Evolutionary conservation across 106 monocot species (phyloP).

Genomic region (Acanthochlamys bracteata): DNA sequence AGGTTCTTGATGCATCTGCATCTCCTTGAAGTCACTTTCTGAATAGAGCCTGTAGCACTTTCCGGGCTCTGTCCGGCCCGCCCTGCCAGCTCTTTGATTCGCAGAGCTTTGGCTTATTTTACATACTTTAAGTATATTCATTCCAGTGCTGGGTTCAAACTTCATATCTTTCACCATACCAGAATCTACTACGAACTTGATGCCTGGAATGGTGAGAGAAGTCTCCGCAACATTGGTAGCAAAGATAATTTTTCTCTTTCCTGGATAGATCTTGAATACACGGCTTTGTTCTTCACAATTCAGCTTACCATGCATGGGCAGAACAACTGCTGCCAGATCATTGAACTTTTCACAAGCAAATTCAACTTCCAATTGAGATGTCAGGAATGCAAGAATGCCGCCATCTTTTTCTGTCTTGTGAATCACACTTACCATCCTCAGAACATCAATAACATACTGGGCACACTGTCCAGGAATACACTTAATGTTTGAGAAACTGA

Average conservation of each 20-base stretch:
- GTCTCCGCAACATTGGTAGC: conserved; percentile 89
- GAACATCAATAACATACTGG: conserved; percentile 67
- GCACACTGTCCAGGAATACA: conserved; percentile 17
- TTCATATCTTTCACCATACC: conserved; percentile 89
- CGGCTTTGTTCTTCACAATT: conserved; percentile 69
- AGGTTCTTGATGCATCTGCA: conserved; percentile 76
- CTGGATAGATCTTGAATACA: conserved; percentile 61
- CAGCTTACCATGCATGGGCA: conserved; percentile 96
- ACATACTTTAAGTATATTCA: conserved; percentile 79
- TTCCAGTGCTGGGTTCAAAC: conserved; percentile 70
- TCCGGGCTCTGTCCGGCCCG: conserved; percentile 75
- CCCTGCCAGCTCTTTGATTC: conserved; percentile 84
- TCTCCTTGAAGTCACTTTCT: conserved; percentile 48
- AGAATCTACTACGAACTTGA: conserved; percentile 90
- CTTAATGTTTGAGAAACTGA: conserved; percentile 13
- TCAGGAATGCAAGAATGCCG: conserved; percentile 89
- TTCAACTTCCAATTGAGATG: conserved; percentile 93
- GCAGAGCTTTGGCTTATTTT: conserved; percentile 87
- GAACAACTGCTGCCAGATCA: conserved; percentile 44
- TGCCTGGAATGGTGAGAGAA: conserved; percentile 78
- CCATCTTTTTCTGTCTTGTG: conserved; percentile 69
- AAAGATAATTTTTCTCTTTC: conserved; percentile 90
- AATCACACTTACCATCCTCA: conserved; percentile 59
- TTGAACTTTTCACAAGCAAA: conserved; percentile 87
- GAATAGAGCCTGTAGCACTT: conserved; percentile 90